phyloP scores from a whole-genome alignment of 2,329 filamentous ascomycete species.

The Lizonia empirigonia region DNA sequence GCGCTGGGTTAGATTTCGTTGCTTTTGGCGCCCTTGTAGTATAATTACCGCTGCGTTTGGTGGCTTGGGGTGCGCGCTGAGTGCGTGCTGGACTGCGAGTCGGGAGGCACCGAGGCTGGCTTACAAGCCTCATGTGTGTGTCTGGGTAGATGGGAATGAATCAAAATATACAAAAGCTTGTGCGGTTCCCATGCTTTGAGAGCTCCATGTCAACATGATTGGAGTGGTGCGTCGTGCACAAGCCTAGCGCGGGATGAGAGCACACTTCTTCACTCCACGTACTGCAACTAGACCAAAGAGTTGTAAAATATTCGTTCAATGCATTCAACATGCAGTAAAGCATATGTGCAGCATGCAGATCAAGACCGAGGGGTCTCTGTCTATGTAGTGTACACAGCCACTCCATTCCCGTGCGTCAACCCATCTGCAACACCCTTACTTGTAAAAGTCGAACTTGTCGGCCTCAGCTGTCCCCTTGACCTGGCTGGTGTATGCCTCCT shows the following conservation, averaged over 20 bases:
- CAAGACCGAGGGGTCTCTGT: conserved; percentile 12
- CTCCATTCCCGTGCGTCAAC: conserved; percentile 1
- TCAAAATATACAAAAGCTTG: background rate
- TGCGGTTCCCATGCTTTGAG: too few species aligned
- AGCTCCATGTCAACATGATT: too few species aligned
- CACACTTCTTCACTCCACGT: too few species aligned
- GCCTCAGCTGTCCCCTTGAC: conserved; percentile 82
- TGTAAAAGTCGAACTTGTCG: conserved; percentile 75
- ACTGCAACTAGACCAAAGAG: too few species aligned
- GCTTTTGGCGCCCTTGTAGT: too few species aligned
- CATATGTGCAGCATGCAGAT: conserved; percentile 5
- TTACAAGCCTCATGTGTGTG: too few species aligned
- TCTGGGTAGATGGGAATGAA: background rate
- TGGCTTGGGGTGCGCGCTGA: background rate
- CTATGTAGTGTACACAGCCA: conserved; percentile 32
- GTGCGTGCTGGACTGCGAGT: background rate
- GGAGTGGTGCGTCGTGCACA: background rate
- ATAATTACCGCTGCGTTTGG: background rate
- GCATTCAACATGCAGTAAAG: conserved; percentile 13
- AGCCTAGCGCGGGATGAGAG: background rate
- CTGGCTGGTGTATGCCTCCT: conserved; percentile 96
- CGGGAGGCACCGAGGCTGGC: too few species aligned
- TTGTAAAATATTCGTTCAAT: conserved; percentile 5
- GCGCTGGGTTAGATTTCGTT: too few species aligned
- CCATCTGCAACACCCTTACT: conserved; percentile 27